These are phyloP conservation scores for Hippophae rhamnoides DNA, from an alignment of 306 rosid species.

Conservation along the genomic window DNA sequence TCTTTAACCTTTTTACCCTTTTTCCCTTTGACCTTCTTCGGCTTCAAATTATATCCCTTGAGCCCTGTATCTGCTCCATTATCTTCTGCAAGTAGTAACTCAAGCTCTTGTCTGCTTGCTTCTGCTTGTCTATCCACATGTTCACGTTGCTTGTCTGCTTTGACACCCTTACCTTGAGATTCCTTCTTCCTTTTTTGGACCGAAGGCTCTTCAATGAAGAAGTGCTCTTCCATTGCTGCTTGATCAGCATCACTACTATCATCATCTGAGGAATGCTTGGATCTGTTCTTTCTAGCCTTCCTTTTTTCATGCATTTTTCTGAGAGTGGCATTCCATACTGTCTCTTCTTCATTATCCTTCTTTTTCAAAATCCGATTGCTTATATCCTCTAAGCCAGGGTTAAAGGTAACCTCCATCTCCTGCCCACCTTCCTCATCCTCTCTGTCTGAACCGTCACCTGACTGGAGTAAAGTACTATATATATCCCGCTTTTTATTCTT, in stretches of 20 bases:
- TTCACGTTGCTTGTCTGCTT: conserved; percentile 22
- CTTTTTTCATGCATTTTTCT: conserved; percentile 60
- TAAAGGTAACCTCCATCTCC: conserved; percentile 94
- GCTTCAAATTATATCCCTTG: conserved; percentile 70
- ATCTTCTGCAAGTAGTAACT: conserved; percentile 83
- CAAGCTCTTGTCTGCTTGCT: conserved; percentile 80
- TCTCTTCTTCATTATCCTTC: conserved; percentile 64
- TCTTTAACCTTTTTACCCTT: conserved; percentile 51
- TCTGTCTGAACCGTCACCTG: conserved; percentile 51
- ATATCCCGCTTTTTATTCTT: conserved; percentile 34
- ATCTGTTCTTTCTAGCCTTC: conserved; percentile 53
- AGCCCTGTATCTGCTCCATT: conserved; percentile 38
- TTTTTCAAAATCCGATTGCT: conserved; percentile 73
- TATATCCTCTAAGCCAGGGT: conserved; percentile 75
- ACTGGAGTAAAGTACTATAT: conserved; percentile 51
- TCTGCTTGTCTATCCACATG: conserved; percentile 32
- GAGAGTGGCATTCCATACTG: conserved; percentile 73
- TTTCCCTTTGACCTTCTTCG: conserved; percentile 49
- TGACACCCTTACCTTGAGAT: conserved; percentile 20
- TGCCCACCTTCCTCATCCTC: conserved; percentile 43
- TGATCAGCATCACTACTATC: conserved; percentile 48
- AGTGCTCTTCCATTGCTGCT: conserved; percentile 46
- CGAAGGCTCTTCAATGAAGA: conserved; percentile 65
- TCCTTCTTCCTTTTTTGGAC: conserved; percentile 40
- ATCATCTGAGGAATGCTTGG: conserved; percentile 54